A percentile compares a stretch with the other conserved stretches of the same genome.
phyloP scores from a whole-genome alignment of 73 alveolate species.

The Tetrahymena elliotti region DNA sequence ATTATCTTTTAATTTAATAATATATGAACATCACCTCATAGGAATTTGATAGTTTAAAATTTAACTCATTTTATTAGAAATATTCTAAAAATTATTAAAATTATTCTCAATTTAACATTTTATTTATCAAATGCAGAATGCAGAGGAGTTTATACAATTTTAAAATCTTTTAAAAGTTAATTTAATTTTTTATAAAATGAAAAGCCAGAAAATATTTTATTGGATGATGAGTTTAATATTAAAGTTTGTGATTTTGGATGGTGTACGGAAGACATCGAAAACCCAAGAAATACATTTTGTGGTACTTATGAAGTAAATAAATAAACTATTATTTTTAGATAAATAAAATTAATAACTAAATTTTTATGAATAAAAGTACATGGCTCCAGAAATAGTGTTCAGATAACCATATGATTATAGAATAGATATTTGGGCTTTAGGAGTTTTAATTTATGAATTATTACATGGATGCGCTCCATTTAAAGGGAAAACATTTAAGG shows the following conservation, averaged over 20 bases:
- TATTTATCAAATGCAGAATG: no score
- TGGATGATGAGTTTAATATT: slow-evolving; percentile 52
- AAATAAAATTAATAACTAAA: background rate
- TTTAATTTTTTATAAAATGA: background rate
- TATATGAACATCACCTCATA: background rate
- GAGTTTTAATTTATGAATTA: slow-evolving; percentile 69
- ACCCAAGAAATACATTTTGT: slow-evolving; percentile 33
- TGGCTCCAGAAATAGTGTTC: slow-evolving; percentile 66
- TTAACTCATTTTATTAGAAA: no score
- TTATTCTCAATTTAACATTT: no score
- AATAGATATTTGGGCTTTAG: slow-evolving; percentile 73
- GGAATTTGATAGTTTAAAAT: background rate
- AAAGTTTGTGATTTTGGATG: slow-evolving; percentile 78
- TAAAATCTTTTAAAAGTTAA: no score
- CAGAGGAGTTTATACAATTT: no score
- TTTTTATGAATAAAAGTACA: background rate
- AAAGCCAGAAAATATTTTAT: slow-evolving; percentile 68
- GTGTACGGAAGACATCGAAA: slow-evolving; percentile 58
- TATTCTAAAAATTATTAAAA: no score
- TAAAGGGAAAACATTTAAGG: slow-evolving; percentile 59
- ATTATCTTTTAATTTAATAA: background rate
- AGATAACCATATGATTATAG: slow-evolving; percentile 60
- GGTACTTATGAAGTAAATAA: slow-evolving; percentile 33
- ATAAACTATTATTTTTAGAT: background rate
- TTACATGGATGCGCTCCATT: slow-evolving; percentile 80